Evolutionary conservation across 345 rosid genomes (phyloP).

Genomic region (Corymbia maculata): DNA sequence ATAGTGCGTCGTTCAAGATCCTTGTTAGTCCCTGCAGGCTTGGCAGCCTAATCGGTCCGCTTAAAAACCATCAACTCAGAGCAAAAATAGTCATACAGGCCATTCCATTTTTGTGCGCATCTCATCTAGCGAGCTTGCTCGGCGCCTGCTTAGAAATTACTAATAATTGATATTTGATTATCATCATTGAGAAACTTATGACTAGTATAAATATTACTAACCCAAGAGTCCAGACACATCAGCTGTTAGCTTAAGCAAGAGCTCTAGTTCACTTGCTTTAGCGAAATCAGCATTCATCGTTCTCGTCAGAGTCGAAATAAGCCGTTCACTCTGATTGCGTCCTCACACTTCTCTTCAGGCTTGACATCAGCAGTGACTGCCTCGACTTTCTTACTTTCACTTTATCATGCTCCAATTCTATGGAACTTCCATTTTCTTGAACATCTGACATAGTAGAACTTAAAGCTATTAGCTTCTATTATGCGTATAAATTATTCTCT

Average conservation of each 20-base stretch:
- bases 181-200: not conserved
- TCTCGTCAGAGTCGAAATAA: too few relatives aligned
- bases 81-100: not conserved
- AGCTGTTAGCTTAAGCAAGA: too few relatives aligned
- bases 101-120: not conserved
- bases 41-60: not conserved
- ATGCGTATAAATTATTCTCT: not conserved
- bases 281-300: too few relatives aligned
- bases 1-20: not conserved
- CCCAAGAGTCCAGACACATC: not conserved
- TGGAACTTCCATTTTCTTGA: not conserved
- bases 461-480: not conserved
- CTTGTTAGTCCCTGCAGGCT: fast-evolving
- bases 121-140: not conserved
- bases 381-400: not conserved
- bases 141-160: not conserved
- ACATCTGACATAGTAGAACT: not conserved
- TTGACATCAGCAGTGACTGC: not conserved
- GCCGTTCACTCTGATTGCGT: not conserved
- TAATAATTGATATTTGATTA: not conserved
- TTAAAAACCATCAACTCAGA: not conserved
- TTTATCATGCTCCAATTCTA: not conserved
- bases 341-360: not conserved
- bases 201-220: not conserved
- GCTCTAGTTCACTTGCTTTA: too few relatives aligned